Conservation (phyloP, 177 flowering plant genomes). For the Vitis hybrid region DNA sequence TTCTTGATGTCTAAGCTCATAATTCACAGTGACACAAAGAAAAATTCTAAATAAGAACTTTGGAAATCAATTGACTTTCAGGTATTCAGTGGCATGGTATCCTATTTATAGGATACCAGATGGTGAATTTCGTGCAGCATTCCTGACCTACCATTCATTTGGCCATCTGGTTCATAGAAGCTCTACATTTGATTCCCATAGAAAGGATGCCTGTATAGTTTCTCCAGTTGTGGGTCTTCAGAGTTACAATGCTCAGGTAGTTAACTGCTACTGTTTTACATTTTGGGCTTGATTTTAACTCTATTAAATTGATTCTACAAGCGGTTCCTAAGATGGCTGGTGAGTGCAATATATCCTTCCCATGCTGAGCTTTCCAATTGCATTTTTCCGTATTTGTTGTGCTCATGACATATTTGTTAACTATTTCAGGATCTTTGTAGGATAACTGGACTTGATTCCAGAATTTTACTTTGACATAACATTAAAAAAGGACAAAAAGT, state of each 20-base stretch:
- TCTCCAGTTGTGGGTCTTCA: slow-evolving; percentile 76
- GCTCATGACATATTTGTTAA: no score
- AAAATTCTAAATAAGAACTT: not conserved
- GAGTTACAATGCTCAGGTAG: slow-evolving; percentile 77
- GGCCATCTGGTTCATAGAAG: slow-evolving; percentile 52
- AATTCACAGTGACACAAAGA: not conserved
- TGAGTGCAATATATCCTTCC: no score
- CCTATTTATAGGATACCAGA: slow-evolving; percentile 83
- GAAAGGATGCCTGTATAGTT: slow-evolving; percentile 31
- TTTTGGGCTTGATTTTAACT: not conserved
- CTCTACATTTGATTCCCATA: slow-evolving; percentile 17
- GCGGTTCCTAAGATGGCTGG: no score
- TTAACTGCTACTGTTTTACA: not conserved
- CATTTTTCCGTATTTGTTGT: no score
- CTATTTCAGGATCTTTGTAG: no score
- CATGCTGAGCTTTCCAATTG: no score
- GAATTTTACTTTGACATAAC: no score
- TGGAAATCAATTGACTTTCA: slow-evolving; percentile 26
- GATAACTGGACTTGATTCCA: no score
- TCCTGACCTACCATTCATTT: slow-evolving; percentile 82
- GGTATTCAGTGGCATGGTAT: slow-evolving; percentile 92
- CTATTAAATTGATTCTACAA: not conserved
- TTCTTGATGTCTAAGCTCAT: no score
- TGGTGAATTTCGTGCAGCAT: slow-evolving; percentile 66
- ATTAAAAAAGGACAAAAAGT: no score